These are phyloP conservation scores for Vachellia collinsii DNA, from an alignment of 306 rosid species.

Conservation along the genomic window DNA sequence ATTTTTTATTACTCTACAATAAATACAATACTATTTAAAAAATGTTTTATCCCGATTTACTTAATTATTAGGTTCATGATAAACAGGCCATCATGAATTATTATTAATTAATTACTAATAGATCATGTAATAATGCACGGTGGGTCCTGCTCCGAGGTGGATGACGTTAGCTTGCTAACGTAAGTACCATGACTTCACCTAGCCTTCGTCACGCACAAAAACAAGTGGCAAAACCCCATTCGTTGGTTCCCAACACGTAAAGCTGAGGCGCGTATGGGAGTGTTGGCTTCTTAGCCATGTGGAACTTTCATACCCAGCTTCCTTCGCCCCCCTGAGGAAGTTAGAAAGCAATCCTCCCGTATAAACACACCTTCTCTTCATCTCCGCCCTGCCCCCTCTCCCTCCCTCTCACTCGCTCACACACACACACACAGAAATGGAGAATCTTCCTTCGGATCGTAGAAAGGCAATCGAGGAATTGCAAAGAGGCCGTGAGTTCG, in stretches of 20 bases:
- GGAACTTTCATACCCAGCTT: background rate
- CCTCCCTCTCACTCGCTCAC: background rate
- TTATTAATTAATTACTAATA: no score
- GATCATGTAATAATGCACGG: no score
- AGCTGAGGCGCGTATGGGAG: background rate
- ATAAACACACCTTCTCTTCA: background rate
- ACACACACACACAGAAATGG: conserved; percentile 9
- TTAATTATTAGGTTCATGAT: no score
- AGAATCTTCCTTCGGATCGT: background rate
- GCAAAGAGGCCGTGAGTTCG: conserved; percentile 45
- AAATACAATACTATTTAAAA: no score
- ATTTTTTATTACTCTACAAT: no score
- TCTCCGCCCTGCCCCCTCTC: background rate
- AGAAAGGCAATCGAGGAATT: conserved; percentile 47
- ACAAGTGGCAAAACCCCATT: background rate
- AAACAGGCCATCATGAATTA: no score
- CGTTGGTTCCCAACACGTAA: background rate
- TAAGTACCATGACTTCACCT: background rate
- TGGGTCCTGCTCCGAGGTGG: background rate
- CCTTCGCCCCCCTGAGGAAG: background rate
- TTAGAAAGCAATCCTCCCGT: background rate
- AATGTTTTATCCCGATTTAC: no score
- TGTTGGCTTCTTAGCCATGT: background rate
- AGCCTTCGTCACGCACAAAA: background rate
- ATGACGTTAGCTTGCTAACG: background rate